Evolutionary conservation across 176 grass and related monocot species (phyloP).

Genomic region (Melocanna baccifera): DNA sequence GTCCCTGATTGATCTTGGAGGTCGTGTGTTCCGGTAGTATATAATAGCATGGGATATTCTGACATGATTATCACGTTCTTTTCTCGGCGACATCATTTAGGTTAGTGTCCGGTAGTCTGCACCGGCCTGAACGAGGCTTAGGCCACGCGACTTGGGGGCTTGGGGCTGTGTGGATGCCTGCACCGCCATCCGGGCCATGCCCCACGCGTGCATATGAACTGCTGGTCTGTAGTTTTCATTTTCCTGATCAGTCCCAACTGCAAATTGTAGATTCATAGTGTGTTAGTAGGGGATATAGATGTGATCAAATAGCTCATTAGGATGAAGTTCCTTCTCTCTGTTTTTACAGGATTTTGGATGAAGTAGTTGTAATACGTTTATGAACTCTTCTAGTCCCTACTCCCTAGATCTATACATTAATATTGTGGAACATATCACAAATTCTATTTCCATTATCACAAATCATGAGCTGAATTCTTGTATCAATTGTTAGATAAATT

Average conservation of each 20-base stretch:
- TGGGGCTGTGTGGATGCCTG: too few relatives aligned
- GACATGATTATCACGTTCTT: too few relatives aligned
- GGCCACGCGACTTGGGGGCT: too few relatives aligned
- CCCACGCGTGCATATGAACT: not conserved
- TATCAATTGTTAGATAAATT: too few relatives aligned
- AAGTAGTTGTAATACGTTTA: not conserved
- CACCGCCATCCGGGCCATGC: too few relatives aligned
- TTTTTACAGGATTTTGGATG: not conserved
- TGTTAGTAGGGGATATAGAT: not conserved
- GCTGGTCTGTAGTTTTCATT: not conserved
- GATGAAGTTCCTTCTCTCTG: not conserved
- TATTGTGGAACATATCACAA: not conserved
- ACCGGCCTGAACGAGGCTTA: too few relatives aligned
- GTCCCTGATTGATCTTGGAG: too few relatives aligned
- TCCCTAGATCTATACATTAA: not conserved
- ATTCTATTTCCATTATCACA: not conserved
- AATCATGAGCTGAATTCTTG: too few relatives aligned
- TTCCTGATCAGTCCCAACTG: not conserved
- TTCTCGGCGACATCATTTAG: too few relatives aligned
- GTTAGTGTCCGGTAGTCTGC: too few relatives aligned
- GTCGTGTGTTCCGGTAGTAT: too few relatives aligned
- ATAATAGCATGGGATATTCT: too few relatives aligned
- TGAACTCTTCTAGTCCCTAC: not conserved
- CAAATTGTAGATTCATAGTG: not conserved
- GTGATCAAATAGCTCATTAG: not conserved